Evolutionary conservation across 257 asterid genomes (phyloP), one percentile per base, ranked within the genome.

Genomic region (Solanum dulcamara): DNA sequence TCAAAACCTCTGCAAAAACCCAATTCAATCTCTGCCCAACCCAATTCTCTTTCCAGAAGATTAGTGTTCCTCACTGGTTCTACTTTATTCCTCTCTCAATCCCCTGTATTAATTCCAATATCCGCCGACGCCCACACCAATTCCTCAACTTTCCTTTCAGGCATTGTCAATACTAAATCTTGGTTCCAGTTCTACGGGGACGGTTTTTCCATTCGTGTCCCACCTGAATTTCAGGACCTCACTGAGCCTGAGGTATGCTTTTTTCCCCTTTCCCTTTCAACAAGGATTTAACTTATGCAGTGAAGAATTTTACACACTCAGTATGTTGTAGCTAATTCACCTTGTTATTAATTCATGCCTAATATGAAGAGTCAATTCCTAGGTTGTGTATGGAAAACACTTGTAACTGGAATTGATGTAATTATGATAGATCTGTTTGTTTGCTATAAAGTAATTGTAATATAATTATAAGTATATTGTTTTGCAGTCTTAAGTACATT

Each of bases 151-250:
- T 92, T 94, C 87, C 92, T 94, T 28, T 91, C 97, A 12, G 98
- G 95, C 80, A 94, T 97, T 87, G 89, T 92, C 70, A 96, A 91
- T 84, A 95, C 99, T 74, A 95, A 88, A 90, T 92, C 97, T 28
- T 97, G 98, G 99, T 90, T 91, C 91, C 97, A 90, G 86, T 95
- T 91, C 90, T 95, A 90, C 72, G 99, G 98, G 26, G 91, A 91
- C 77, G 99, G 99, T 20, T 97, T 97, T 48, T 89, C 97, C 26
- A 94, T 97, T 88, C 95, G 99, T 2, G 93, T 97, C 44, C 99
- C 98, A 8, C 98, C 99, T 44, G 86, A 91, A 50, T 97, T 97
- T 87, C 81, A 94, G 83, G 98, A 97, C 85, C 89, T 92, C 87
- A 88, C 50, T 83, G 99, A 97, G 86, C 97, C 97, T 32, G 98